Base-by-base conservation (phyloP, 805 yeast species). In the Kurtzmaniella cleridarum region DNA sequence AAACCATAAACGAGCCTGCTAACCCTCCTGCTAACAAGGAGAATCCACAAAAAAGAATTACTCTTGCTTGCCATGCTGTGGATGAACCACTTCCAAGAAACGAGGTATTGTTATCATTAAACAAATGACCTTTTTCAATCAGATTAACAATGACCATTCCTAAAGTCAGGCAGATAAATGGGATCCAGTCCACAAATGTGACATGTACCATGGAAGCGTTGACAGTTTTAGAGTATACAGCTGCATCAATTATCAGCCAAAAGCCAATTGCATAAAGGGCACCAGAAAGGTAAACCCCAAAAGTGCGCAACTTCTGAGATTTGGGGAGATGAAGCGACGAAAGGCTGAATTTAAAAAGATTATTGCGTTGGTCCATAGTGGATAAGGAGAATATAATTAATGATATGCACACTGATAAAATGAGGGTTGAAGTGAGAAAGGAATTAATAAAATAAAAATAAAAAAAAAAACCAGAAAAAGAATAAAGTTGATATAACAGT, bases 111-210 rank as follows among this genome's bases (percentile, higher is more conserved):
- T 54, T 51, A 48, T 61, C 66, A 49, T 54, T 53, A 50, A 72
- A 73, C 69, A 80, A 67, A 39, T 78, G 76, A 30, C 79, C 66
- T 56, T 83, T 83, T 49, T 83, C 90, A 31, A 84, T 81, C 24
- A 83, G 73, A 49, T 82, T 84, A 46, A 84, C 79, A 41, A 89
- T 81, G 32, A 90, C 66, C 87, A 90, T 90, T 2, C 98, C 98
- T 27, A 89, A 59, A 0, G 95, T 78, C 5, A 95, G 81, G 49
- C 96, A 84, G 23, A 91, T 74, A 47, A 85, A 79, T 3, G 98
- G 98, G 37, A 93, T 78, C 98, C 98, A 91, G 64, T 91, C 98
- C 30, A 87, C 82, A 55, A 91, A 86, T 3, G 91, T 80, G 23
- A 93, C 87, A 57, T 91, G 97, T 5, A 89, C 87, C 32, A 71